Evolutionary conservation across 2,329 filamentous ascomycete species (phyloP).

Genomic region (Fusarium poae): DNA sequence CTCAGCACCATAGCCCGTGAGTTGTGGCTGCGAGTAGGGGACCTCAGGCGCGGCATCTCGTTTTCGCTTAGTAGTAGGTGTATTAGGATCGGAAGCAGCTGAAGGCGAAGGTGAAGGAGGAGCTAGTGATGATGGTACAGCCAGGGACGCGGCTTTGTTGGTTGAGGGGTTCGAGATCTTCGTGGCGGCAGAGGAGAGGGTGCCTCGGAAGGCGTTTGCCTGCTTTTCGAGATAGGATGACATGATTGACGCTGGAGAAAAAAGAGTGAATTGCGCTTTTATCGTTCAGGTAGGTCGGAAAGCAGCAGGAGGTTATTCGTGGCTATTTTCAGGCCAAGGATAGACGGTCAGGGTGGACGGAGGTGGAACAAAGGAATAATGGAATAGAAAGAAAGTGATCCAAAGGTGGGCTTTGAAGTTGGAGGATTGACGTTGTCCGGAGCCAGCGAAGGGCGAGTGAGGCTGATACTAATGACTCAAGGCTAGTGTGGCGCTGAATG

Average conservation of each 20-base stretch:
- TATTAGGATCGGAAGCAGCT: conserved; percentile 69
- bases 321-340: conserved; percentile 22
- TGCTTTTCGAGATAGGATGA: conserved; percentile 75
- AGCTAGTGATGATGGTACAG: conserved; percentile 57
- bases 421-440: conserved; percentile 43
- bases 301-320: conserved; percentile 2
- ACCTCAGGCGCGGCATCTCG: conserved; percentile 67
- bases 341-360: conserved; percentile 14
- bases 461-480: conserved; percentile 38
- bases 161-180: conserved; percentile 67
- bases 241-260: conserved; percentile 60
- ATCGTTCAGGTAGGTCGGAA: conserved; percentile 1
- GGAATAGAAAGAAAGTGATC: conserved; percentile 22
- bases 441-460: conserved; percentile 21
- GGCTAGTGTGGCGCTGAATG: conserved; percentile 36
- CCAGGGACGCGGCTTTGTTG: conserved; percentile 52
- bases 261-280: conserved; percentile 13
- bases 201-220: conserved; percentile 71
- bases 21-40: conserved; percentile 79
- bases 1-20: conserved; percentile 81
- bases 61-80: conserved; percentile 74
- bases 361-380: conserved; percentile 28
- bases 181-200: conserved; percentile 72
- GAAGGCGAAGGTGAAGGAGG: conserved; percentile 74
- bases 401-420: conserved; percentile 32